phyloP scores from a whole-genome alignment of 2,329 filamentous ascomycete genomes.

The Tolypocladium inflatum region DNA sequence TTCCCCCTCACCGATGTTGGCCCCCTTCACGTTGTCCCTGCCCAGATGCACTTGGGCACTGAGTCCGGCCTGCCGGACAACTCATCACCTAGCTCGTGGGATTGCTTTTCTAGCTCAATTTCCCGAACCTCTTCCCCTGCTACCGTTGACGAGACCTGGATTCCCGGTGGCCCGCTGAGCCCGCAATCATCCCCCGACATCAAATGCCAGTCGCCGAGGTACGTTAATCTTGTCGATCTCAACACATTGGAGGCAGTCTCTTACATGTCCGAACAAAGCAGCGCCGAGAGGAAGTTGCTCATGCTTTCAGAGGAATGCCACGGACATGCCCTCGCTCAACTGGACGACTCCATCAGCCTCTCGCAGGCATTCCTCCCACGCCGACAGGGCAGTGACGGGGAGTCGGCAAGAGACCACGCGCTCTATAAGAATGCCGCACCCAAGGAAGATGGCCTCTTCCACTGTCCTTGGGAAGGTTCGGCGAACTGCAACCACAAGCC shows the following conservation, averaged over 20 bases:
- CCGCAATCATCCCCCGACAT: constrained; percentile 40
- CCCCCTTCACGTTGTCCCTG: constrained; percentile 45
- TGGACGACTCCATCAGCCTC: constrained; percentile 19
- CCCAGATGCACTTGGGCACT: constrained; percentile 45
- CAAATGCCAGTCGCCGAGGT: constrained; percentile 43
- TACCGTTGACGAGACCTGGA: constrained; percentile 39
- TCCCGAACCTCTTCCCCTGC: constrained; percentile 43
- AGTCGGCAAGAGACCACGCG: constrained; percentile 54
- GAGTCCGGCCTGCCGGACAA: constrained; percentile 37
- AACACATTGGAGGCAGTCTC: constrained; percentile 5
- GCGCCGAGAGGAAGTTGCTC: constrained; percentile 21
- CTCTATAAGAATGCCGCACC: constrained; percentile 61
- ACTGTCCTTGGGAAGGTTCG: constrained; percentile 78
- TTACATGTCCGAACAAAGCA: constrained; percentile 12
- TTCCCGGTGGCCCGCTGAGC: constrained; percentile 18
- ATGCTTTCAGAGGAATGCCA: constrained; percentile 17
- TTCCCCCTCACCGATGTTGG: constrained; percentile 32
- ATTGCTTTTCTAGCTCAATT: constrained; percentile 41
- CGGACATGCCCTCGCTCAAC: constrained; percentile 11
- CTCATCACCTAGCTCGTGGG: constrained; percentile 43
- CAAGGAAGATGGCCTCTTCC: constrained; percentile 71
- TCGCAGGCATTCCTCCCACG: constrained; percentile 32
- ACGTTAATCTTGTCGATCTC: constrained; percentile 23
- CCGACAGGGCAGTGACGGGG: constrained; percentile 41
- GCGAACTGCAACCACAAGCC: constrained; percentile 74